These are phyloP conservation scores for Plectosphaerella plurivora DNA, from an alignment of 2,329 filamentous ascomycete genomes.

Conservation along the genomic window DNA sequence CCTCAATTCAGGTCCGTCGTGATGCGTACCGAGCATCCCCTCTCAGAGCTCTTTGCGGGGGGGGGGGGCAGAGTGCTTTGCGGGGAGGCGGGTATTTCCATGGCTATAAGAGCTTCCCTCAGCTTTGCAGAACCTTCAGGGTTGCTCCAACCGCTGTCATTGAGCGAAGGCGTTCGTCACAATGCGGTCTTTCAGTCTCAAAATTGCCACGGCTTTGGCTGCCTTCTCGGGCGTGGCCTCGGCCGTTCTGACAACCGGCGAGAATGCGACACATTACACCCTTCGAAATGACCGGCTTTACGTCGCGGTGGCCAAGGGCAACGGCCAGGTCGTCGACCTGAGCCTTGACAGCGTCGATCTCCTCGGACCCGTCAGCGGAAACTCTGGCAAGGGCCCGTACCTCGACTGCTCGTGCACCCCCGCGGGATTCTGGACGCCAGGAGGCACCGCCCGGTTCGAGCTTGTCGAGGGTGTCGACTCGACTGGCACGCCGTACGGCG, in stretches of 20 bases:
- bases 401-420: constrained; percentile 61
- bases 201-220: neutral
- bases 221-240: neutral
- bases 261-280: constrained; percentile 24
- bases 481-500: constrained; percentile 49
- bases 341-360: constrained; percentile 39
- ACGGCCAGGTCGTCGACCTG: constrained; percentile 28
- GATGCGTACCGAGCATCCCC: too few relatives aligned
- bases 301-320: constrained; percentile 27
- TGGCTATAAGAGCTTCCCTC: too few relatives aligned
- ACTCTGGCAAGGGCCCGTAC: constrained; percentile 49
- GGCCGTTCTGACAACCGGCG: constrained; percentile 8
- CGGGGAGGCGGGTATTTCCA: too few relatives aligned
- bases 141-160: too few relatives aligned
- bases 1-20: too few relatives aligned
- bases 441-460: constrained; percentile 40
- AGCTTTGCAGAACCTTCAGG: too few relatives aligned
- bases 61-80: too few relatives aligned
- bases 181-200: neutral
- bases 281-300: constrained; percentile 31
- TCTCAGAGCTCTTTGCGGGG: too few relatives aligned
- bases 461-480: constrained; percentile 41
- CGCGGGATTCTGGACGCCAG: constrained; percentile 55
- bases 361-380: constrained; percentile 30
- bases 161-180: too few relatives aligned